These are phyloP conservation scores for Malassezia japonica DNA, from an alignment of 1,284 basidiomycete genomes.

Conservation along the genomic window DNA sequence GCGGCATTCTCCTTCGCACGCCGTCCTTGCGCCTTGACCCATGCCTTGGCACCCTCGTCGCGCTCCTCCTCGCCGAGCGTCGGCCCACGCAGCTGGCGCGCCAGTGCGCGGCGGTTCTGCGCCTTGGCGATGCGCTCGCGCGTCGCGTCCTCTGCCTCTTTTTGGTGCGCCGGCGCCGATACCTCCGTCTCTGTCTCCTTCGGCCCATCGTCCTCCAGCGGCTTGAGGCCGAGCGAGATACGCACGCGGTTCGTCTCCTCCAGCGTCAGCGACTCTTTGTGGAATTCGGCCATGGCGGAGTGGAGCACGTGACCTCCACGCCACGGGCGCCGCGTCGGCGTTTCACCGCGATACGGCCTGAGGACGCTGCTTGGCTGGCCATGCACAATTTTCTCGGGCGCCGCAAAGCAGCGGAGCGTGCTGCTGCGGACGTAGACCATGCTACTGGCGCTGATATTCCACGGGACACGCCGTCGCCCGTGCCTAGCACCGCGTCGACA, in stretches of 20 bases:
- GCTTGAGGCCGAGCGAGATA: constrained; percentile 84
- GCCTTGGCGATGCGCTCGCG: constrained; percentile 48
- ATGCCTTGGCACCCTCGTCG: constrained; percentile 50
- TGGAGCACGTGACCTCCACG: neutral
- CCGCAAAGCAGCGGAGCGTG: constrained; percentile 2
- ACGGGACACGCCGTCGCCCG: neutral
- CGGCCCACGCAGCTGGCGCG: constrained; percentile 74
- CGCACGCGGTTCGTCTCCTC: constrained; percentile 98
- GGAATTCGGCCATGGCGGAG: constrained; percentile 37
- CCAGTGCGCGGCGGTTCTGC: constrained; percentile 80
- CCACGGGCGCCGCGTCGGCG: neutral
- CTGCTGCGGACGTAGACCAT: neutral
- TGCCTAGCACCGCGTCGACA: constrained; percentile 3
- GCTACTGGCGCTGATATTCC: too few species aligned
- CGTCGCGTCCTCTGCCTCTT: constrained; percentile 59
- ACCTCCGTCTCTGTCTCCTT: constrained; percentile 27
- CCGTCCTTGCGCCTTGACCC: constrained; percentile 81
- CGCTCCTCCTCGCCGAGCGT: constrained; percentile 66
- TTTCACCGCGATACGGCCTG: neutral
- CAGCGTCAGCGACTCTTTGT: constrained; percentile 69
- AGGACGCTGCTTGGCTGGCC: neutral
- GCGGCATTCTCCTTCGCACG: constrained; percentile 69
- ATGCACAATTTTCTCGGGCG: constrained; percentile 16
- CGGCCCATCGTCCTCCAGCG: constrained; percentile 60
- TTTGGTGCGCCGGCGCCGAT: constrained; percentile 41